Evolutionary conservation across 768 basidiomycete genomes (phyloP).

Genomic region (Russula sp.): DNA sequence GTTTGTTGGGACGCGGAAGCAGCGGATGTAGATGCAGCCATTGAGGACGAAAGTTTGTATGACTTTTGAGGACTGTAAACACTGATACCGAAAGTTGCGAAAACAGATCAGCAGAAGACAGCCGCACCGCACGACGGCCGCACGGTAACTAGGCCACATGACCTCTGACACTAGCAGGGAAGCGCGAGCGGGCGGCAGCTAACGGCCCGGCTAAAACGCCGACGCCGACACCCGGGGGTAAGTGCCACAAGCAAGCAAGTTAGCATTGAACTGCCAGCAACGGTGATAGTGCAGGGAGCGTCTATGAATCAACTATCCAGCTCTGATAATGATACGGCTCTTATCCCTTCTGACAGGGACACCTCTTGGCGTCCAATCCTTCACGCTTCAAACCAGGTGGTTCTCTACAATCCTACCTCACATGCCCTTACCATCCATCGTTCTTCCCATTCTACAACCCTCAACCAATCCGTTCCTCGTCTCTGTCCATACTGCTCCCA

Average conservation of each 20-base stretch:
- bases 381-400: slow-evolving; percentile 79
- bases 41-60: not conserved
- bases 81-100: too few species aligned
- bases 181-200: too few species aligned
- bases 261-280: too few species aligned
- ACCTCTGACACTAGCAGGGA: too few species aligned
- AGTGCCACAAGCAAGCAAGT: too few species aligned
- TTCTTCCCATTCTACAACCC: slow-evolving; percentile 10
- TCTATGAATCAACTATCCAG: slow-evolving; percentile 3
- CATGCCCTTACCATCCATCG: slow-evolving; percentile 69
- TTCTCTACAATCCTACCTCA: slow-evolving; percentile 80
- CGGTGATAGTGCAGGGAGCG: not conserved
- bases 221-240: too few species aligned
- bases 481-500: slow-evolving; percentile 75
- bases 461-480: slow-evolving; percentile 13
- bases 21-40: not conserved
- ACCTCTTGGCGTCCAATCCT: slow-evolving; percentile 72
- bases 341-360: slow-evolving; percentile 25
- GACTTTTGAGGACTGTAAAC: not conserved
- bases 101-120: too few species aligned
- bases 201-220: too few species aligned
- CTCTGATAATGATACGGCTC: slow-evolving; percentile 12
- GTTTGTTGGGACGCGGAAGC: not conserved
- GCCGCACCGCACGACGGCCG: too few species aligned
- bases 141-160: too few species aligned